Evolutionary conservation across 441 rosid species (phyloP).

Genomic region (Syzygium malaccense): DNA sequence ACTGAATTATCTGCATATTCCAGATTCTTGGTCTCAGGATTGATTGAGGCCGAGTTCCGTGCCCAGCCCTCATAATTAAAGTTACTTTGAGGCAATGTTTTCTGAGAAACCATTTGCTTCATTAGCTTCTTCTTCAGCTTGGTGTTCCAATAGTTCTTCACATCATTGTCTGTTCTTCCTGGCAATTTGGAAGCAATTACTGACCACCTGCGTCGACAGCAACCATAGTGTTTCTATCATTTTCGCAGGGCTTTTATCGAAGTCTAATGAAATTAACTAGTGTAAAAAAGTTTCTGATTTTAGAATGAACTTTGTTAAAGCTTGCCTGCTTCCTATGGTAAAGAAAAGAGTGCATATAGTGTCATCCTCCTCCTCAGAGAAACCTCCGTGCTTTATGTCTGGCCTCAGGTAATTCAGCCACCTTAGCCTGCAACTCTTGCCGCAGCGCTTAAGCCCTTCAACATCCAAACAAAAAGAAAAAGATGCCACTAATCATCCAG

Average conservation of each 20-base stretch:
- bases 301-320: neutral
- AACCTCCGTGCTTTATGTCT: neutral
- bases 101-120: neutral
- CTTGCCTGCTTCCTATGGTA: neutral
- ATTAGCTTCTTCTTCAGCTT: neutral
- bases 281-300: neutral
- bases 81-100: neutral
- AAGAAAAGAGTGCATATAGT: neutral
- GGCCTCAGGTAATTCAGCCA: neutral
- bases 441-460: neutral
- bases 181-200: neutral
- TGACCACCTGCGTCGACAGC: neutral
- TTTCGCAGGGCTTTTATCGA: neutral
- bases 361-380: neutral
- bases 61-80: neutral
- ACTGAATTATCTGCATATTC: neutral
- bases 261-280: neutral
- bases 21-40: neutral
- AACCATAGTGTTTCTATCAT: neutral
- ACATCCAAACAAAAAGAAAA: neutral
- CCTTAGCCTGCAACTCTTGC: neutral
- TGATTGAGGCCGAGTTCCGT: neutral
- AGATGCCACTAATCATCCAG: neutral
- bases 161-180: neutral
- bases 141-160: neutral